Evolutionary conservation across 768 basidiomycete genomes (phyloP).

Genomic region (Collybia sordida): DNA sequence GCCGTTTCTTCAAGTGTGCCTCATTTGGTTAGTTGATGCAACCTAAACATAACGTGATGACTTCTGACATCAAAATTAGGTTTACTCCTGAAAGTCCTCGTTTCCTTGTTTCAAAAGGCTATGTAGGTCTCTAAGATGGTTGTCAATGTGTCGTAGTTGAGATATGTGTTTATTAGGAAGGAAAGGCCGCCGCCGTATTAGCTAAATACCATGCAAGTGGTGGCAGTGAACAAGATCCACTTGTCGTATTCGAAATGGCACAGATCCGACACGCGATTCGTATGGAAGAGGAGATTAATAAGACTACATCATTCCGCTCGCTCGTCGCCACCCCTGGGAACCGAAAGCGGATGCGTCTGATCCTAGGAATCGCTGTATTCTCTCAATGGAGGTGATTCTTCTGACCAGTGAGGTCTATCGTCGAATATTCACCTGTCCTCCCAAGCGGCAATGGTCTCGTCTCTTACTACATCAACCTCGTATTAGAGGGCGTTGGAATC

Average conservation of each 20-base stretch:
- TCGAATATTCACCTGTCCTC: not conserved
- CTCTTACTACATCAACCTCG: conserved; percentile 71
- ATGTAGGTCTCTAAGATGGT: conserved; percentile 30
- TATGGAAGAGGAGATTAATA: conserved; percentile 56
- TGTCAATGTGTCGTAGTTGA: not conserved
- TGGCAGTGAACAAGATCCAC: conserved; percentile 55
- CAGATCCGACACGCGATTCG: conserved; percentile 71
- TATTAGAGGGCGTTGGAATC: conserved; percentile 68
- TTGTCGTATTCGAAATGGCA: conserved; percentile 56
- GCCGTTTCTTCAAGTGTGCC: conserved; percentile 52
- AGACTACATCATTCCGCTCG: conserved; percentile 46
- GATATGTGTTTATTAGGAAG: conserved; percentile 32
- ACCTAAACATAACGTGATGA: not conserved
- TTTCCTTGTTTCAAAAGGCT: conserved; percentile 61
- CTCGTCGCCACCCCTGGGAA: conserved; percentile 68
- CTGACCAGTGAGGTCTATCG: not conserved
- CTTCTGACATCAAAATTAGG: conserved; percentile 28
- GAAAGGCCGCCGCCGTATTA: conserved; percentile 60
- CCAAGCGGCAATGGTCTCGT: conserved; percentile 66
- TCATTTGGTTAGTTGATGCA: conserved; percentile 43
- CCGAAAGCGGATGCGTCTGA: conserved; percentile 63
- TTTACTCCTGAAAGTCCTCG: conserved; percentile 72
- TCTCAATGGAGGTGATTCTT: conserved; percentile 66
- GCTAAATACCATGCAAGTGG: conserved; percentile 74
- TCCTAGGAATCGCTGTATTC: conserved; percentile 66